These are phyloP conservation scores for Talaromyces proteolyticus DNA, from an alignment of 495 filamentous ascomycete genomes.

Conservation along the genomic window DNA sequence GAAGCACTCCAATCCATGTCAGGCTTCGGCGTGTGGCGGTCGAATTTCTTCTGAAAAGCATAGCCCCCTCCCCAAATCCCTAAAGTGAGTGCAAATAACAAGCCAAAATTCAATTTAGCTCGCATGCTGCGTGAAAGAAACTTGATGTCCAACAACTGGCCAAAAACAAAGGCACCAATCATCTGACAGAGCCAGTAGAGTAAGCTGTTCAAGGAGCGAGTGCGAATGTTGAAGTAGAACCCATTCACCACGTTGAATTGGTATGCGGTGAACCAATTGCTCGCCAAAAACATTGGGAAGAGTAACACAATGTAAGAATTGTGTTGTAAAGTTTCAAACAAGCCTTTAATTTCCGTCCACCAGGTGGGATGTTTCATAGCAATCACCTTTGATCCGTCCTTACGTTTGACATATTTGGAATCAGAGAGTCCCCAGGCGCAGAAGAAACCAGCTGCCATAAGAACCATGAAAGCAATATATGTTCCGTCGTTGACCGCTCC, in stretches of 20 bases:
- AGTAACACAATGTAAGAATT: conserved; percentile 77
- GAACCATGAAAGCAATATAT: conserved; percentile 84
- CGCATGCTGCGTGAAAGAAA: conserved; percentile 61
- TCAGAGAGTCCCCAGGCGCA: conserved; percentile 70
- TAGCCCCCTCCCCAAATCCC: conserved; percentile 85
- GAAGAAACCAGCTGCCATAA: conserved; percentile 71
- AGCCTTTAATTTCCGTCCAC: conserved; percentile 70
- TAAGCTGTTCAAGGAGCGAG: conserved; percentile 74
- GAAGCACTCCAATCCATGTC: conserved; percentile 53
- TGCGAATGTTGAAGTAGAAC: conserved; percentile 75
- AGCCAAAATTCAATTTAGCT: conserved; percentile 62
- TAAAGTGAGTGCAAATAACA: conserved; percentile 70
- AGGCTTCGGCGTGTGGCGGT: conserved; percentile 38
- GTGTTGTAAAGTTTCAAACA: conserved; percentile 64
- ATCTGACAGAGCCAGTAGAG: conserved; percentile 90
- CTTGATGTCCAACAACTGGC: conserved; percentile 65
- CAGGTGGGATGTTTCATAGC: conserved; percentile 83
- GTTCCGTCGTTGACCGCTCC: conserved; percentile 73
- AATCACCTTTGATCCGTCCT: conserved; percentile 77
- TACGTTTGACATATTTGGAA: conserved; percentile 69
- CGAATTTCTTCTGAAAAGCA: conserved; percentile 64
- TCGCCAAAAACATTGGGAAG: conserved; percentile 75
- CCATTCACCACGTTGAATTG: conserved; percentile 48
- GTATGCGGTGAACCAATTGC: conserved; percentile 48
- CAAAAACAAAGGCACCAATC: conserved; percentile 72